Evolutionary conservation across 176 grass and related monocot species (phyloP), one percentile per base, ranked within the genome.

Genomic region (Hordeum marinum): DNA sequence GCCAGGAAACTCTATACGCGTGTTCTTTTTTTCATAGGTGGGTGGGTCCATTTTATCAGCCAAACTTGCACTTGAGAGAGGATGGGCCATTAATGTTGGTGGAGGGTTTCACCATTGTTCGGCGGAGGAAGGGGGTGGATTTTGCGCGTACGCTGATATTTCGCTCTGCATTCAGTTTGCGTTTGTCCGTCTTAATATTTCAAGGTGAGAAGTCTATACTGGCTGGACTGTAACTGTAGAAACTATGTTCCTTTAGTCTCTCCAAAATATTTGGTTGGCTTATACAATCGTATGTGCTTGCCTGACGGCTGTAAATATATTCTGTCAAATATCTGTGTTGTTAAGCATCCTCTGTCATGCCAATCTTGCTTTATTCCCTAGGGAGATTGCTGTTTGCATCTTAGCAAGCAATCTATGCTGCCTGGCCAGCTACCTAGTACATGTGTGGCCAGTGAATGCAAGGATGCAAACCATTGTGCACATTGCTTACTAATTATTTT

Each of bases 21-120:
- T n/a, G 12, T 73, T 46, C 11, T 54, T 77, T 60, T 21, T 60
- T 79, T 23, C 8, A 55, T 65, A 98, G 91, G 91, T 94, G 24
- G 93, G 96, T 12, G 96, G 96, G 59, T 92, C 96, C 36, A 69
- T 98, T 80, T 80, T 98, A 70, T 85, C 96, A 29, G 91, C 90
- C 24, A 95, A 98, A 88, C 84, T 98, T 87, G 93, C 96, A 13
- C 9, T 90, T 41, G 93, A 98, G 67, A 91, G 91, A 90, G 89
- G 93, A 59, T 98, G 93, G 91, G 85, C 93, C 12, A 94, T 98
- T 65, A 98, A 98, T 85, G 77, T 94, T 13, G 96, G 93, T 74
- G 96, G 96, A 70, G 93, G 96, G 63, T 98, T 98, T 68, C 96
- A 98, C 58, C 96, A 98, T 92, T 98, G 96, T 83, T 98, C 91